A percentile compares a stretch with the other conserved stretches of the same genome.
Conservation (phyloP, 345 rosid species). For the Rhodamnia rubescens region DNA sequence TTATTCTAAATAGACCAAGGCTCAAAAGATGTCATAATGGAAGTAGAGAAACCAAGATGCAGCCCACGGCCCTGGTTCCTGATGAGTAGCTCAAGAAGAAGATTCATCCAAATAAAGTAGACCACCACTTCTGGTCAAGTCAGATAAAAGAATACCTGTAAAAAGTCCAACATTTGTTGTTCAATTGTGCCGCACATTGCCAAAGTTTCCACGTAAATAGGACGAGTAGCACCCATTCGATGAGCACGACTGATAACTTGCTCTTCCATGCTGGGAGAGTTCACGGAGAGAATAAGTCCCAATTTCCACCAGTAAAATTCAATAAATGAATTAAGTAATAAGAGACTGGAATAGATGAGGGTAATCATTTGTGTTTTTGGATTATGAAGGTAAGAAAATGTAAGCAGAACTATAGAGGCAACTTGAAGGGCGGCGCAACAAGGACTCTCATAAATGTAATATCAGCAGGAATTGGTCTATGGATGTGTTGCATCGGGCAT, state of each 20-base stretch:
- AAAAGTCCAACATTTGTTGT: slow-evolving; percentile 81
- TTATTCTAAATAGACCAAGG: background rate
- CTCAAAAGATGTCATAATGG: background rate
- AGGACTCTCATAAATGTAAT: background rate
- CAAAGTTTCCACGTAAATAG: slow-evolving; percentile 74
- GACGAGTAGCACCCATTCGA: slow-evolving; percentile 89
- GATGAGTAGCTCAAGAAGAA: background rate
- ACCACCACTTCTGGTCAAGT: background rate
- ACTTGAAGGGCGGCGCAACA: background rate
- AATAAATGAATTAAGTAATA: background rate
- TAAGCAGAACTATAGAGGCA: background rate
- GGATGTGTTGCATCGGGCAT: background rate
- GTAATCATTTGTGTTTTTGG: background rate
- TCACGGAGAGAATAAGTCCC: background rate
- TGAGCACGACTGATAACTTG: slow-evolving; percentile 94
- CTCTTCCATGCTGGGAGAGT: slow-evolving; percentile 70
- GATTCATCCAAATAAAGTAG: background rate
- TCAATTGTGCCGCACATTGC: slow-evolving; percentile 91
- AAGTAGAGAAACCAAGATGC: background rate
- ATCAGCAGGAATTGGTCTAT: background rate
- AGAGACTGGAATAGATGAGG: background rate
- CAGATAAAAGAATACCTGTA: slow-evolving; percentile 36
- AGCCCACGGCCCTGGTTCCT: background rate
- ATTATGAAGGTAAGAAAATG: background rate
- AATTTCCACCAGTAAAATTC: background rate